Evolutionary conservation across 1,284 basidiomycete species (phyloP), one percentile per base, ranked within the genome.

Genomic region (Melampsora americana): DNA sequence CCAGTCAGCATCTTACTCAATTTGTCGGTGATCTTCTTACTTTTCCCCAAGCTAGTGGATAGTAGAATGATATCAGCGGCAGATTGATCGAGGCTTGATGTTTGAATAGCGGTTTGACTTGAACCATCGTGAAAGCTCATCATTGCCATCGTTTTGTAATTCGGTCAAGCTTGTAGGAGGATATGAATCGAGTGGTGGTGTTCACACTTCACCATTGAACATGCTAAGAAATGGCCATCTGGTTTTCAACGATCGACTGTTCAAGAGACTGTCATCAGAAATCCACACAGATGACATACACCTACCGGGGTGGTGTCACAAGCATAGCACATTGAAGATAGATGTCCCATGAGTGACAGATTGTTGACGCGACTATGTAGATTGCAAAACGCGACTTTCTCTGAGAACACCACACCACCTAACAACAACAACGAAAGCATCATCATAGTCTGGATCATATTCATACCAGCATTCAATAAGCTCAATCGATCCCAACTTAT

Each of bases 61-160:
- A 75, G 66, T 7, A 75, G 66, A 32, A 75, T 53, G n/a, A 75
- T 46, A n/a, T 75, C 73, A 35, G 73, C 73, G 26, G 66, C 56
- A 0, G 73, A 75, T 35, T 75, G 65, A 44, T 75, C 73, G 59
- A 75, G 66, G 42, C 42, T 75, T n/a, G 64, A 59, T 35, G 64
- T 48, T 48, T 53, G 39, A 11, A 56, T 61, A 23, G 42, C 26
- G 11, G 23, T 39, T 64, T 23, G 20, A 56, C 42, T 44, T 16
- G 62, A 62, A 7, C 50, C 26, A 53, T 53, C 50, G 26, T 53
- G 50, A 20, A 53, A 26, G 50, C 20, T n/a, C 20, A 53, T 53
- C 50, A 26, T 53, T 16, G 39, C 39, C 7, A 39, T 39, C 7
- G 39, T 39, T 39, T 39, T 39, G 39, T 39, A 9, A 6, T 39